Evolutionary conservation across 768 basidiomycete species (phyloP), one percentile per base, ranked within the genome.

Genomic region (Lactarius sp.): DNA sequence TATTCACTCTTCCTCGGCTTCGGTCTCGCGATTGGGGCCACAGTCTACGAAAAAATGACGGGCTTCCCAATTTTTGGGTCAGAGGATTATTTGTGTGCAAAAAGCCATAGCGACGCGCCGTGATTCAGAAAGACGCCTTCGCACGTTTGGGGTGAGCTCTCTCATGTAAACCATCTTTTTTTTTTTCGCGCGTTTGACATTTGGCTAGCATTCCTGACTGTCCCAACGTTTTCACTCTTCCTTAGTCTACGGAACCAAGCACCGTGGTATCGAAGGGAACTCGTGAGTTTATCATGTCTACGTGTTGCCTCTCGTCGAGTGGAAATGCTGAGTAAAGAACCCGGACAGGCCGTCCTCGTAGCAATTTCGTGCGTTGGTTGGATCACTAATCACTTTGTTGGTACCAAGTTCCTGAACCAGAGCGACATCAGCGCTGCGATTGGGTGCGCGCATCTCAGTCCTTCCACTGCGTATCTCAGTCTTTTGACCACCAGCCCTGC

Each of bases 1-100:
- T 94, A 94, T 70, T 85, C 88, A n/a, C 77, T 87, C 18, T 87
- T 86, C 72, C 77, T 88, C 8, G 87, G 88, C 0, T 91, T 94
- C 71, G 92, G 93, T 5, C 83, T 93, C 10, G 83, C 90, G 0
- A 90, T 94, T 52, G 91, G 92, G 4, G 85, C 84, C 0, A 79
- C 88, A 64, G 71, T 88, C 3, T 94, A 84, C 69, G 75, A 81
- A 55, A 80, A 78, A 59, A 79, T 91, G 41, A 81, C 85, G 0
- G 75, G 78, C 4, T 72, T 60, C 22, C 1, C 72, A 2, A 55
- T 72, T 8, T 75, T 88, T 9, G 83, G 80, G 8, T 75, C 80
- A 13, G 80, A 79, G 53, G 88, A 92, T 69, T 85, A 87, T 69
- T 71, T 73, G 1, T 94, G 92, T 72, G 46, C 76, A 0, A 50